These are phyloP conservation scores for Zygoascus hellenicus DNA, from an alignment of 1,139 yeast species.

Conservation along the genomic window DNA sequence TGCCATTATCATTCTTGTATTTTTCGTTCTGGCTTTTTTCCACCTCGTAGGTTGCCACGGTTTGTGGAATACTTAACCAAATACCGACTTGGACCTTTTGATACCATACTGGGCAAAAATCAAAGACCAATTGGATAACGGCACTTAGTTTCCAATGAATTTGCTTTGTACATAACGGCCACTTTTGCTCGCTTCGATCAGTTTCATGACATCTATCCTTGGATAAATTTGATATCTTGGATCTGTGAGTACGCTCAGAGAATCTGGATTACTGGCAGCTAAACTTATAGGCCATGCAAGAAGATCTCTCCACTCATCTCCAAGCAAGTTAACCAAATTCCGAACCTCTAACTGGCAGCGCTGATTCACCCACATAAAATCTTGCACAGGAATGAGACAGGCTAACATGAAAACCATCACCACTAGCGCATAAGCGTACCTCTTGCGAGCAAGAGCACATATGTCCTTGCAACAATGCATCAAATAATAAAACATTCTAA, in stretches of 20 bases:
- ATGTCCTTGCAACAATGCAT: slow-evolving; percentile 14
- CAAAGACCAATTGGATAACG: too few relatives aligned
- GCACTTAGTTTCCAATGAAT: not conserved
- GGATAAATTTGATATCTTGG: slow-evolving; percentile 1
- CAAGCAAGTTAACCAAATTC: slow-evolving; percentile 13
- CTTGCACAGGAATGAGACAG: slow-evolving; percentile 15
- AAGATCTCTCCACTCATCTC: slow-evolving; percentile 16
- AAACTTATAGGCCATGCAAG: slow-evolving; percentile 17
- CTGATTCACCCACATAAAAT: slow-evolving; percentile 20
- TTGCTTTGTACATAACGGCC: not conserved
- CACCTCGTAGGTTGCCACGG: too few relatives aligned
- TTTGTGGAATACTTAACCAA: too few relatives aligned
- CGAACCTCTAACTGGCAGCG: slow-evolving; percentile 17
- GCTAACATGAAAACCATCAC: slow-evolving; percentile 20
- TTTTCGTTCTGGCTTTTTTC: too few relatives aligned
- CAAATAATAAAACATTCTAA: not conserved
- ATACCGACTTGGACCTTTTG: too few relatives aligned
- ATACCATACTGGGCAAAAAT: too few relatives aligned
- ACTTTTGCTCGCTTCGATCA: not conserved
- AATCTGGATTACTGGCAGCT: not conserved
- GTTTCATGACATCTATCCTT: not conserved
- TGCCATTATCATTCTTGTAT: too few relatives aligned
- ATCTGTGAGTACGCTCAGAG: not conserved
- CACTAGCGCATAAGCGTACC: slow-evolving; percentile 19
- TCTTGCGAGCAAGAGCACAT: slow-evolving; percentile 17